Percentiles rank a stretch among this genome's conserved stretches.
Evolutionary conservation across 1,139 yeast species (phyloP).

Genomic region (Nakaseomyces kungkrabaensis): DNA sequence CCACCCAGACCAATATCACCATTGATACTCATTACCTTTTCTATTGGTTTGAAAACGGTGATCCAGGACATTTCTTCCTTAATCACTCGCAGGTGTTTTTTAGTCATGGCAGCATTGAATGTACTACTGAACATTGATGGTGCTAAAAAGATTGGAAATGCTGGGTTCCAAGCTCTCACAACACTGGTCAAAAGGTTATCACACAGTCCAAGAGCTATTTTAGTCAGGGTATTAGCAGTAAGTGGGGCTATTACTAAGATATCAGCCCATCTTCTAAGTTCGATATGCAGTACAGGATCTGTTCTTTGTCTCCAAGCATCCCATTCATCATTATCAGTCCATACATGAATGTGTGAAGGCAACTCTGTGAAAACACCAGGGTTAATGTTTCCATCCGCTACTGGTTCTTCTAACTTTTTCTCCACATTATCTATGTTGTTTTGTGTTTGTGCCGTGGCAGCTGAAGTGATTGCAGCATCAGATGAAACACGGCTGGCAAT

Average conservation of each 20-base stretch:
- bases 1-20: constrained; percentile 98
- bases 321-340: constrained; percentile 94
- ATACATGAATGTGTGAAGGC: constrained; percentile 56
- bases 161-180: constrained; percentile 86
- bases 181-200: constrained; percentile 80
- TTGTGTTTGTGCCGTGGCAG: background rate
- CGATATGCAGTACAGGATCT: constrained; percentile 88
- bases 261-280: constrained; percentile 91
- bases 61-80: constrained; percentile 57
- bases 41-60: constrained; percentile 81
- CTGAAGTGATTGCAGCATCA: constrained; percentile 2
- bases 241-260: constrained; percentile 82
- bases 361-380: constrained; percentile 32
- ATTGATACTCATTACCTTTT: constrained; percentile 74
- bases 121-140: constrained; percentile 97
- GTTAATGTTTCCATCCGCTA: constrained; percentile 2
- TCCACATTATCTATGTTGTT: constrained; percentile 1
- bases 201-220: constrained; percentile 80
- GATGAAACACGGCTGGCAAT: background rate
- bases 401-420: background rate
- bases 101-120: constrained; percentile 90
- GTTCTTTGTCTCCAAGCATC: constrained; percentile 71
- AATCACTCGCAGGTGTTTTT: constrained; percentile 59
- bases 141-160: constrained; percentile 74
- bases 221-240: constrained; percentile 87